Evolutionary conservation across 352 stramenopile genomes (phyloP).

Genomic region (Globisporangium iwayamae): DNA sequence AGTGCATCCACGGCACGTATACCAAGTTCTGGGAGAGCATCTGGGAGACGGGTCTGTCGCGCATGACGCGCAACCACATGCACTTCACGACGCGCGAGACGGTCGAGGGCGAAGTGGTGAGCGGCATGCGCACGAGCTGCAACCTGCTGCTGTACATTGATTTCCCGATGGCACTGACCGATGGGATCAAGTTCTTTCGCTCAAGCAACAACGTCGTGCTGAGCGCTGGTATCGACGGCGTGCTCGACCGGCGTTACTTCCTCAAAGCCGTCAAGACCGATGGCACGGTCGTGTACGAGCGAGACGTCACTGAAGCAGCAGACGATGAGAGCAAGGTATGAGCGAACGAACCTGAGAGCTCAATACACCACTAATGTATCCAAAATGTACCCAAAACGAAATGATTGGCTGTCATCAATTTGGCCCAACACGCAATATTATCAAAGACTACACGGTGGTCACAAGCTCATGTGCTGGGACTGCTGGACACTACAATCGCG

Average conservation of each 20-base stretch:
- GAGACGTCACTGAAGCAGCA: slow-evolving; percentile 11
- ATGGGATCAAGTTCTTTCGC: slow-evolving; percentile 80
- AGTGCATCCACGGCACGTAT: slow-evolving; percentile 84
- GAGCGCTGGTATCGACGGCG: slow-evolving; percentile 50
- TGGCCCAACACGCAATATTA: not conserved
- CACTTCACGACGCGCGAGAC: slow-evolving; percentile 69
- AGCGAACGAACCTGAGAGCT: not conserved
- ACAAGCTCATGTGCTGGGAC: not conserved
- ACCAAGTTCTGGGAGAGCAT: slow-evolving; percentile 68
- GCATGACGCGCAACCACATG: slow-evolving; percentile 86
- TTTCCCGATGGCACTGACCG: slow-evolving; percentile 40
- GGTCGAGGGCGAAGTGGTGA: slow-evolving; percentile 56
- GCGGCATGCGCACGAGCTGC: slow-evolving; percentile 67
- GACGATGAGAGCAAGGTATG: not conserved
- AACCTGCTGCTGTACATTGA: slow-evolving; percentile 80
- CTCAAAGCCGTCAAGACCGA: slow-evolving; percentile 46
- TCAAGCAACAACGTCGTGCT: slow-evolving; percentile 86
- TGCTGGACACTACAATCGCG: slow-evolving; percentile 10
- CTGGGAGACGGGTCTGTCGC: slow-evolving; percentile 43
- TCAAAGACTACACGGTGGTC: no score
- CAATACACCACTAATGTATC: no score
- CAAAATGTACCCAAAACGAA: no score
- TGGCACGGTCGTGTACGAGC: slow-evolving; percentile 51
- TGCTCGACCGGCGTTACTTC: slow-evolving; percentile 61
- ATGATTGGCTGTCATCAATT: not conserved